These are phyloP conservation scores for Tetrapisispora iriomotensis DNA, from an alignment of 805 yeast genomes.

Conservation along the genomic window DNA sequence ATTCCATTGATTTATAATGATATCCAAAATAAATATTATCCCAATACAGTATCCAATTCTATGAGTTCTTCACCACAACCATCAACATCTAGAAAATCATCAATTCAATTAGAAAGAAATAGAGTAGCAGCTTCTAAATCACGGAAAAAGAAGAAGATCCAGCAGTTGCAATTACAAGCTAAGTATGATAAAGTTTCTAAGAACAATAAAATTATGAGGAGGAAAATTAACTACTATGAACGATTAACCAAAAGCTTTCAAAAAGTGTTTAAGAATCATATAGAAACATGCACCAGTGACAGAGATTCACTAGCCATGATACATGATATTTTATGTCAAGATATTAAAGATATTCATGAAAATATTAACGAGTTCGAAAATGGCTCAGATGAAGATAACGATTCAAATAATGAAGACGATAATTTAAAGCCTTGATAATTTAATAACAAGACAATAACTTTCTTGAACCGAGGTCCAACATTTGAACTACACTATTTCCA, in stretches of 20 bases:
- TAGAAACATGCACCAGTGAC: conserved; percentile 17
- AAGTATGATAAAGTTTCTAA: conserved; percentile 41
- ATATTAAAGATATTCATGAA: conserved; percentile 8
- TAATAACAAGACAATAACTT: too few relatives aligned
- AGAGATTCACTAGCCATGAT: conserved; percentile 21
- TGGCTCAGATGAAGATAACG: too few relatives aligned
- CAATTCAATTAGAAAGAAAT: conserved; percentile 48
- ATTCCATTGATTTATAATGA: too few relatives aligned
- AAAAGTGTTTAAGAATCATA: conserved; percentile 26
- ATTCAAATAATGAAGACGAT: too few relatives aligned
- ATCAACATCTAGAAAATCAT: too few relatives aligned
- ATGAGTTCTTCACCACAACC: too few relatives aligned
- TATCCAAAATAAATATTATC: too few relatives aligned
- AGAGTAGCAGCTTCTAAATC: conserved; percentile 59
- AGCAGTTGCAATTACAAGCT: conserved; percentile 55
- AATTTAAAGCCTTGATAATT: too few relatives aligned
- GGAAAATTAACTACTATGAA: conserved; percentile 31
- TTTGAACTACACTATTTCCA: too few relatives aligned
- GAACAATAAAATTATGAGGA: conserved; percentile 34
- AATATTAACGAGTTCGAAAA: too few relatives aligned
- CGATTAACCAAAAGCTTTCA: conserved; percentile 25
- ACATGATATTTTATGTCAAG: conserved; percentile 26
- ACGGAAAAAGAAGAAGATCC: conserved; percentile 55
- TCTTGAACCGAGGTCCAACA: too few relatives aligned
- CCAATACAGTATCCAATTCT: too few relatives aligned